phyloP scores from a whole-genome alignment of 805 yeast species.

The Saitoella complicata region DNA sequence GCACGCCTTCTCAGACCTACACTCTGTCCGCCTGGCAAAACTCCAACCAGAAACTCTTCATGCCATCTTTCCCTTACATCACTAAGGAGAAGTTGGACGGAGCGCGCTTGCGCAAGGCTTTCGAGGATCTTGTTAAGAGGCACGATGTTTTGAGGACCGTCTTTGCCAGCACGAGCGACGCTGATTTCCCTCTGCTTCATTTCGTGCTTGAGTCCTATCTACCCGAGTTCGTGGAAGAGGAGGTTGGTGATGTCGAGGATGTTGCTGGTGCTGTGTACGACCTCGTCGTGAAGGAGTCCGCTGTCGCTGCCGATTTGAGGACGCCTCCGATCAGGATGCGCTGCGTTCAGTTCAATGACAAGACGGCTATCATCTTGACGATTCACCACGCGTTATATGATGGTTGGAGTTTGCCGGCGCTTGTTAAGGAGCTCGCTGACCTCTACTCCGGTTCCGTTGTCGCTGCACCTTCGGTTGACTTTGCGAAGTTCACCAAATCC shows the following conservation, averaged over 20 bases:
- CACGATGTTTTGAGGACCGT: constrained; percentile 11
- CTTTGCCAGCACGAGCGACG: constrained; percentile 4
- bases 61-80: constrained; percentile 7
- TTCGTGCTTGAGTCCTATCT: constrained; percentile 1
- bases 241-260: not conserved
- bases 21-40: constrained; percentile 13
- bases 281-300: not conserved
- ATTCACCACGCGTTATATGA: constrained; percentile 17
- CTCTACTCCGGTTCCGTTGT: not conserved
- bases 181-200: constrained; percentile 10
- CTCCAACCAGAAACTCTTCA: constrained; percentile 3
- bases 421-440: constrained; percentile 4
- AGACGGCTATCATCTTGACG: constrained; percentile 2
- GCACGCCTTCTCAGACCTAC: constrained; percentile 13
- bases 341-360: constrained; percentile 3
- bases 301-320: constrained; percentile 1
- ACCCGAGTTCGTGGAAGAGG: not conserved
- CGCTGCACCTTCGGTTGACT: no score
- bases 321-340: not conserved
- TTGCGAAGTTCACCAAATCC: no score
- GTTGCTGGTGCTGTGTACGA: not conserved
- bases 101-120: constrained; percentile 4
- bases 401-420: constrained; percentile 14
- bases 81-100: constrained; percentile 1
- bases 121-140: constrained; percentile 7